Conservation (phyloP, 768 basidiomycete genomes). For the Tylopilus balloui region DNA sequence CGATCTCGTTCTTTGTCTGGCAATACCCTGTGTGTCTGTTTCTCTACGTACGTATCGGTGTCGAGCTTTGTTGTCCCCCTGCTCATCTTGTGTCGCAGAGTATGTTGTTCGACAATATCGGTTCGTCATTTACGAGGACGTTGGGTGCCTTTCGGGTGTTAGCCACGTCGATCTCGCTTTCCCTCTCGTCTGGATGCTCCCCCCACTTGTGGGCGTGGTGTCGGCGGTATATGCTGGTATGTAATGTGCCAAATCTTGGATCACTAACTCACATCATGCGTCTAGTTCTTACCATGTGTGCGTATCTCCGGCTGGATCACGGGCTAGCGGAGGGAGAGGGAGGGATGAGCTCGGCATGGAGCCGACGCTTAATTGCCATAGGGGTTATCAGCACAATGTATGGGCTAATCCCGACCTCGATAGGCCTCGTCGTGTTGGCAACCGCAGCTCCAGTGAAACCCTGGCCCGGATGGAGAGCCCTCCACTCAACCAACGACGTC, state of each 20-base stretch:
- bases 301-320: neutral
- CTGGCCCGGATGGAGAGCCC: slow-evolving; percentile 21
- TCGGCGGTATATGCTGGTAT: slow-evolving; percentile 39
- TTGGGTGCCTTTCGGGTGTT: slow-evolving; percentile 40
- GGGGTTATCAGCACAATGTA: slow-evolving; percentile 8
- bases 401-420: slow-evolving; percentile 12
- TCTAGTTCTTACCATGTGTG: slow-evolving; percentile 11
- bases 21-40: too few relatives aligned
- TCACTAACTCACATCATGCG: neutral
- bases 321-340: neutral
- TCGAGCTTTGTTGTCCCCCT: too few relatives aligned
- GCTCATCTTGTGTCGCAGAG: too few relatives aligned
- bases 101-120: slow-evolving; percentile 49
- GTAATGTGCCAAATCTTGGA: neutral
- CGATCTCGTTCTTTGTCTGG: too few relatives aligned
- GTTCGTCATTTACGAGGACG: slow-evolving; percentile 45
- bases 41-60: too few relatives aligned
- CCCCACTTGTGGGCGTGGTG: slow-evolving; percentile 42
- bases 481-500: slow-evolving; percentile 12
- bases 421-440: slow-evolving; percentile 6
- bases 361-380: slow-evolving; percentile 12
- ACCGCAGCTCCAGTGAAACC: slow-evolving; percentile 5
- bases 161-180: slow-evolving; percentile 34
- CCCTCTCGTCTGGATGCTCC: slow-evolving; percentile 40
- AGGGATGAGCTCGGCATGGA: slow-evolving; percentile 1